Evolutionary conservation across 1,284 basidiomycete genomes (phyloP), one percentile per base, ranked within the genome.

Genomic region (Austroboletus novae-zelandiae): DNA sequence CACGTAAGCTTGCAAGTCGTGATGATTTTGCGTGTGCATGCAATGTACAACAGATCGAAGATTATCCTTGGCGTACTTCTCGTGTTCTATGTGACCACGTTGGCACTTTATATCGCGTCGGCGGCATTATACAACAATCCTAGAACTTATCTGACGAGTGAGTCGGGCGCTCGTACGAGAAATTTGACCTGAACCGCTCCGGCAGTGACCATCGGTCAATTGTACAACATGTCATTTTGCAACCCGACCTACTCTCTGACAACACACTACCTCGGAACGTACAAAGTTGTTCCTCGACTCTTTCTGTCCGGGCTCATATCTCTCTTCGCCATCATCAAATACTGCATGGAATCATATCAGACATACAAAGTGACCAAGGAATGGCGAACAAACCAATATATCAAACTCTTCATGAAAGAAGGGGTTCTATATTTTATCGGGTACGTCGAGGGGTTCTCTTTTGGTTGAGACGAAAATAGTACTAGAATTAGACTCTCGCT

Each of bases 141-240:
- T 4, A 0, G 23, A 11, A 50, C 36, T 5, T 17, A 45, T 31
- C 5, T 65, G 48, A 32, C 30, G 17, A 51, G 62, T 65, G n/a
- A 27, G 25, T 27, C 25, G 8, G 8, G 8, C 8, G 25, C 8
- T 27, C 8, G 25, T 7, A 27, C 13, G n/a, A 4, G 37, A 10
- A 17, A 30, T 17, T n/a, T 4, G 15, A 18, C 4, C 52, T 52
- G 29, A 65, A 9, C 17, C 2, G 9, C 17, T 20, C 5, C 39
- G 3, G n/a, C 34, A 66, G 61, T 64, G 48, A 40, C 27, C 1
- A 43, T 1, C 15, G 36, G 13, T 27, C 51, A 50, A 13, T 29
- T 62, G 15, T 41, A 58, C 14, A 2, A 49, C 5, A 50, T 62
- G 51, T 61, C 60, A 0, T 53, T 62, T 35, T 62, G 61, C 49